These are phyloP conservation scores for Phaffia tasmanica DNA, from an alignment of 768 basidiomycete species.

Conservation along the genomic window DNA sequence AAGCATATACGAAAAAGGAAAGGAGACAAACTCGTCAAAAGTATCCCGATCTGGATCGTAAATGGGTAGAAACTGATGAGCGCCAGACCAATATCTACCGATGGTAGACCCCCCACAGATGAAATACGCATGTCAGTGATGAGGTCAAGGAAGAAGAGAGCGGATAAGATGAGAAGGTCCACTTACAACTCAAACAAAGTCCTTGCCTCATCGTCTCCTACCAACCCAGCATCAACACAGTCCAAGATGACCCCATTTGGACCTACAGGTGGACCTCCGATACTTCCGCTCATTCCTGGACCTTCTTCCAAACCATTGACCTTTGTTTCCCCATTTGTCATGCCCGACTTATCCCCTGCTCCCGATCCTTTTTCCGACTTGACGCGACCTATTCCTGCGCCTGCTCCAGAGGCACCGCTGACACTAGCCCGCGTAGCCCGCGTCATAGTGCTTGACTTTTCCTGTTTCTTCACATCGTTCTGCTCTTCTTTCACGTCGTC, in stretches of 20 bases:
- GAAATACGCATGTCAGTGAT: neutral
- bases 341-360: constrained; percentile 24
- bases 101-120: neutral
- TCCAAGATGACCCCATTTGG: constrained; percentile 48
- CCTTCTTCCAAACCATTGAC: constrained; percentile 54
- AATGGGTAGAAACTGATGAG: constrained; percentile 78
- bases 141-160: neutral
- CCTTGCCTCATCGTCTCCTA: constrained; percentile 70
- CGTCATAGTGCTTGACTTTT: neutral
- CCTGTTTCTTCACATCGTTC: neutral
- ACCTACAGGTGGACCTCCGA: constrained; percentile 48
- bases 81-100: constrained; percentile 21
- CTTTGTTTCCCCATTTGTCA: constrained; percentile 37
- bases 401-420: neutral
- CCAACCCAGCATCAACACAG: constrained; percentile 39
- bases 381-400: too few relatives aligned
- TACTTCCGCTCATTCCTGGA: constrained; percentile 1
- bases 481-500: neutral
- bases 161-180: neutral
- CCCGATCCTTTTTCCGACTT: constrained; percentile 3
- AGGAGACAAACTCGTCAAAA: constrained; percentile 49
- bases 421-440: neutral
- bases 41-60: constrained; percentile 76
- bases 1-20: neutral
- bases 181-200: constrained; percentile 74